Conservation (phyloP, 345 rosid genomes). For the Eucalyptus erythrocorys region DNA sequence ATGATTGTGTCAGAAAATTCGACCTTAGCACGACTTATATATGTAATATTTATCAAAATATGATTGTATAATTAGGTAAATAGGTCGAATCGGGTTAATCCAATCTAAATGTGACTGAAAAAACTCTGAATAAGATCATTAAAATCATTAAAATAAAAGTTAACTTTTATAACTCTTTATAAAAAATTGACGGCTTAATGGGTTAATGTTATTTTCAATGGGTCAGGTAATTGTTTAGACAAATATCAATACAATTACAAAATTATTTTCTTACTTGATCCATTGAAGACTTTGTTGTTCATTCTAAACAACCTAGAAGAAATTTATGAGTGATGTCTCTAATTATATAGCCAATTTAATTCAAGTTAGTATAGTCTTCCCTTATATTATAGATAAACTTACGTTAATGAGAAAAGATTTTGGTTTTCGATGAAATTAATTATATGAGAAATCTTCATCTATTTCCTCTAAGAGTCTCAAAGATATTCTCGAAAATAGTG, state of each 20-base stretch:
- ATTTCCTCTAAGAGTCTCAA: background rate
- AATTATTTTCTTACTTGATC: too few relatives aligned
- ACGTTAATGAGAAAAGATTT: background rate
- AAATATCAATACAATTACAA: too few relatives aligned
- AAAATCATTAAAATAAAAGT: too few relatives aligned
- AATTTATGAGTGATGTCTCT: background rate
- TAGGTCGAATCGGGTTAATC: too few relatives aligned
- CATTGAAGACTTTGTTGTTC: accelerated
- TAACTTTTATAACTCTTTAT: too few relatives aligned
- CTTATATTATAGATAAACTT: background rate
- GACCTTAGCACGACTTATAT: too few relatives aligned
- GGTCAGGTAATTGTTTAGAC: too few relatives aligned
- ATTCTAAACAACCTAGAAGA: background rate
- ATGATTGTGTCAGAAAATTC: accelerated
- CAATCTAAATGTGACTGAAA: too few relatives aligned
- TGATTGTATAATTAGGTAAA: too few relatives aligned
- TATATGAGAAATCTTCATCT: background rate
- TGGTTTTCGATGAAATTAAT: background rate
- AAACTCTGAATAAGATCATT: too few relatives aligned
- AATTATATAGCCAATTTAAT: background rate
- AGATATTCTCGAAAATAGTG: too few relatives aligned
- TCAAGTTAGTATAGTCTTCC: background rate
- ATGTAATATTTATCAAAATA: accelerated
- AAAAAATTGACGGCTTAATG: accelerated
- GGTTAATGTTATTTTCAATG: too few relatives aligned